Evolutionary conservation across 805 yeast genomes (phyloP), one percentile per base, ranked within the genome.

Genomic region (Kuraishia borneana): DNA sequence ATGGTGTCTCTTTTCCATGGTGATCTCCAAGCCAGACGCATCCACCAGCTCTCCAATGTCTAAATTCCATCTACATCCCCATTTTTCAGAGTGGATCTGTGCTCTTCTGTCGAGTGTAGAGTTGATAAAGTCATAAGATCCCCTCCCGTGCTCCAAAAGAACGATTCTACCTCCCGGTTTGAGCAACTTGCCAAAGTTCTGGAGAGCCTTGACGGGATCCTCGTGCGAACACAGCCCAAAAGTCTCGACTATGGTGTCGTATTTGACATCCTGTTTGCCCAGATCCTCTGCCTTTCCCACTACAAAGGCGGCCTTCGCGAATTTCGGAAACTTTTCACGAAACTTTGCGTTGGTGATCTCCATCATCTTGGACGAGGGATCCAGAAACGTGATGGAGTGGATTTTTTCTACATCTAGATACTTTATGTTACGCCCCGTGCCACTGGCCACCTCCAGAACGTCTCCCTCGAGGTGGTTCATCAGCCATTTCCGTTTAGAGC

Each of bases 1-100:
- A 58, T 92, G 96, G 16, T 76, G 76, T 42, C 95, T 65, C 41
- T 73, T 74, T 47, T 83, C 89, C 44, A 74, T 76, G 2, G 87
- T 83, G 30, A 92, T 70, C 43, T 82, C 88, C 36, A 92, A 63
- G 0, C 94, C 95, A 5, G 94, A 77, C 38, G 75, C 76, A 50
- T 82, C 88, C 19, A 92, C 68, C 27, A 92, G 65, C 45, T 81
- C 94, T 18, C 88, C 94, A 43, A 92, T 83, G 51, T 92, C 97
- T 42, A 92, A 61, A 51, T 92, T 92, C 96, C 97, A 92, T 50
- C 97, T 66, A 56, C 98, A 92, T 1, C 96, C 98, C 96, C 97
- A 92, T 3, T 79, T 75, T 39, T 80, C 73, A 60, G 88, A 72
- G 56, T 96, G 78, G 44, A 74, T 72, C 40, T 75, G 87, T 3